Evolutionary conservation across 352 stramenopile species (phyloP), one percentile per base, ranked within the genome.

Genomic region (Pythium chondricola): DNA sequence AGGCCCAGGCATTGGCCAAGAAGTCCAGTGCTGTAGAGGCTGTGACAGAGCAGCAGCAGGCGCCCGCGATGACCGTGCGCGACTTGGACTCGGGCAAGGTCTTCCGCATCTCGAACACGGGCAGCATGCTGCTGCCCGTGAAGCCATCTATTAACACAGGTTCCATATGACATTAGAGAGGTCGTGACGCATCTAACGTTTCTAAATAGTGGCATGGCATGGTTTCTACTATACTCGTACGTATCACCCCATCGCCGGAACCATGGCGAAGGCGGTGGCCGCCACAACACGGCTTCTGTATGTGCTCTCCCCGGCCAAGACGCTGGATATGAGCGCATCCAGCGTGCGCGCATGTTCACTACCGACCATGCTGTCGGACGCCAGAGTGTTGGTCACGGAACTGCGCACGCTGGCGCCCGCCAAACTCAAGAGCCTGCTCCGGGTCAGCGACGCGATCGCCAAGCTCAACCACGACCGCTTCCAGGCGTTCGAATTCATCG

Each of bases 251-350:
- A 16, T 35, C 25, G 43, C 14, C 32, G 17, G n/a, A n/a, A 44
- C 14, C 25, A 32, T 24, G 17, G 27, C 17, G 36, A 38, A 56
- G 38, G 42, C 18, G 21, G 37, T 9, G 14, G 25, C 25, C 39
- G 36, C 50, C 17, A 56, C 43, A 14, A 58, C 63, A 17, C 69
- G 71, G 6, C 50, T 96, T 14, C 48, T 93, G 31, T 88, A 83
- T 24, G 60, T 96, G 58, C 67, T 96, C 35, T 96, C 87, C 26
- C 87, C 87, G 14, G 85, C 87, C 25, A 96, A 96, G 74, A 95
- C 84, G 25, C 63, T 96, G 39, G 79, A 93, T 48, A 70, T 91
- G 65, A 61, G 74, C 17, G 31, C 43, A 29, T 36, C 67, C 2
- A 49, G 40, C 18, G 42, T 78, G 24, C 41, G 42, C 4, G 29